Conservation (phyloP, 352 stramenopile species). For the Pythium dissimile region DNA sequence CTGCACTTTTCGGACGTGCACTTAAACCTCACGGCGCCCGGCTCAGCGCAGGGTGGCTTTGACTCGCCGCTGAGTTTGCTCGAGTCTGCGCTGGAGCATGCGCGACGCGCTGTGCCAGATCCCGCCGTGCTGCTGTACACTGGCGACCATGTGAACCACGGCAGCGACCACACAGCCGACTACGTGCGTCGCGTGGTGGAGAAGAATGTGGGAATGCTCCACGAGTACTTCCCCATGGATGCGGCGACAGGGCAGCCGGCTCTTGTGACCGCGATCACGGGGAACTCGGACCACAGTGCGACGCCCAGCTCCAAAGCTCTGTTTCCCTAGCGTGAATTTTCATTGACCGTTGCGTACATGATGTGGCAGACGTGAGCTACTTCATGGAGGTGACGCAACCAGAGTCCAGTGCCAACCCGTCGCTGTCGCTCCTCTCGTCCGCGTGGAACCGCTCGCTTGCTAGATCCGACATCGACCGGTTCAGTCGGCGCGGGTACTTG, state of each 20-base stretch:
- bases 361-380: conserved; percentile 54
- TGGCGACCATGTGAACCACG: conserved; percentile 72
- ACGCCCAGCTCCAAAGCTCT: too few relatives aligned
- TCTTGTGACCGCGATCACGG: conserved; percentile 79
- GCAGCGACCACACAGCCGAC: conserved; percentile 47
- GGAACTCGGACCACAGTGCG: conserved; percentile 71
- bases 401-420: conserved; percentile 41
- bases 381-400: conserved; percentile 73
- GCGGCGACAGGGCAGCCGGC: conserved; percentile 29
- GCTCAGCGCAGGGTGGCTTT: conserved; percentile 25
- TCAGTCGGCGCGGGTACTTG: conserved; percentile 61
- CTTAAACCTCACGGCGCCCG: conserved; percentile 62
- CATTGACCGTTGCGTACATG: neutral
- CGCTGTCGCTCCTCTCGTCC: conserved; percentile 46
- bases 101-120: conserved; percentile 41
- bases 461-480: conserved; percentile 39
- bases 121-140: conserved; percentile 81
- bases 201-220: conserved; percentile 58
- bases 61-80: conserved; percentile 59
- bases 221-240: conserved; percentile 60
- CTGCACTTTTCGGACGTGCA: conserved; percentile 87
- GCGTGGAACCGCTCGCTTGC: conserved; percentile 59
- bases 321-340: neutral
- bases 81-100: conserved; percentile 64
- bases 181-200: conserved; percentile 61